A percentile compares a stretch with the other conserved stretches of the same genome.
phyloP scores from a whole-genome alignment of 1,139 yeast species.

The Yamadazyma kanchanaburiensis region DNA sequence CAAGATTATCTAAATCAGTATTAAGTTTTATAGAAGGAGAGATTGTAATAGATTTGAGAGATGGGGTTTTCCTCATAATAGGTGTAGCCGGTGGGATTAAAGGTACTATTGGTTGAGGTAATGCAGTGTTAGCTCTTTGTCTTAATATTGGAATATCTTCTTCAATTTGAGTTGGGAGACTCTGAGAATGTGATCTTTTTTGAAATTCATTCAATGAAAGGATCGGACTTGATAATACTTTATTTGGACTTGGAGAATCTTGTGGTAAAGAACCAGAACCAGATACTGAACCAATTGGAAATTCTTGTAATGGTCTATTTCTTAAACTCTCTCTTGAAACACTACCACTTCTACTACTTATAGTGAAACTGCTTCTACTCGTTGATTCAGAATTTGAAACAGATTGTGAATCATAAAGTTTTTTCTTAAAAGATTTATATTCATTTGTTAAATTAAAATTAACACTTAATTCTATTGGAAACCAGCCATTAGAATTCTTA shows the following conservation, averaged over 20 bases:
- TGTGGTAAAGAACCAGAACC: not conserved
- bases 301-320: too few relatives aligned
- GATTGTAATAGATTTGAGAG: constrained; percentile 37
- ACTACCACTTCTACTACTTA: not conserved
- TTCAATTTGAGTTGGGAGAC: constrained; percentile 23
- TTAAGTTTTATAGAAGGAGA: constrained; percentile 31
- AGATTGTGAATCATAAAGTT: not conserved
- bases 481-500: constrained; percentile 64
- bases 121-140: constrained; percentile 14
- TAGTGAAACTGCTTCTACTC: constrained; percentile 3
- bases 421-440: constrained; percentile 20
- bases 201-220: constrained; percentile 23
- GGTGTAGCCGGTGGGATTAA: constrained; percentile 18
- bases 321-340: constrained; percentile 13
- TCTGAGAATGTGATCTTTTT: constrained; percentile 32
- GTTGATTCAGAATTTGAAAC: constrained; percentile 3
- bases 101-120: constrained; percentile 10
- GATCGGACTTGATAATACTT: constrained; percentile 34
- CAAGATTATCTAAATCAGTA: constrained; percentile 10
- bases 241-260: constrained; percentile 16
- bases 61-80: constrained; percentile 25
- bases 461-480: constrained; percentile 45
- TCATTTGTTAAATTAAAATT: constrained; percentile 41
- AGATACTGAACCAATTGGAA: too few relatives aligned
- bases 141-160: constrained; percentile 11